Evolutionary conservation across 2,329 filamentous ascomycete species (phyloP), one percentile per base, ranked within the genome.

Genomic region (Rhexocercosporidium sp.): DNA sequence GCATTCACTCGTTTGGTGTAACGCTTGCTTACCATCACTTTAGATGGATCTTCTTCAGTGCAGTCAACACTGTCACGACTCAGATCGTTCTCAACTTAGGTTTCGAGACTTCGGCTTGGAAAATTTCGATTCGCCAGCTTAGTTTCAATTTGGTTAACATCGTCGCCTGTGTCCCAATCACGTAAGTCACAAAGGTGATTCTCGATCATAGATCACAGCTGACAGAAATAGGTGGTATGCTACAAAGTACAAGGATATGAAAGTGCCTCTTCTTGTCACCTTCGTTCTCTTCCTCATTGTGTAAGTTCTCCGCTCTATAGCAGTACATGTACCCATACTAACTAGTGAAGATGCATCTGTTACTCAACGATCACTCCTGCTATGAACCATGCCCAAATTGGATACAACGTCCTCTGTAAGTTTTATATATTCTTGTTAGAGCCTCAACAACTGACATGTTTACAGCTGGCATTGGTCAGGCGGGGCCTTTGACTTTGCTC

Each of bases 41-140:
- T 29, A 74, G 71, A 20, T 88, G 85, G 85, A 85, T 87, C 62
- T 87, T 86, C 73, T 85, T 84, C 76, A 82, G 79, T 64, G 84
- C 83, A 2, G 82, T 86, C 67, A 85, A 85, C 74, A 81, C 80
- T 27, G 76, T 85, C 62, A 83, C 83, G 1, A 83, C 83, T 3
- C 82, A 84, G 65, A 81, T 86, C 59, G 77, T 82, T 2, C 79
- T 85, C 4, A 79, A 85, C 66, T 78, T 86, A 3, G 83, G 83
- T 3, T 86, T 83, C 66, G 80, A 83, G 69, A 77, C 77, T 16
- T 76, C 81, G 60, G 71, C 82, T 0, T 86, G 82, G 82, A 71
- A 68, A 5, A 86, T 85, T 44, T 81, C 82, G 1, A 76, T 85
- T 39, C 79, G 83, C 3, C 83, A 85, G 70, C 78, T 85, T 5